phyloP scores from a whole-genome alignment of 1,284 basidiomycete genomes.

The Mycosarcoma maydis region DNA sequence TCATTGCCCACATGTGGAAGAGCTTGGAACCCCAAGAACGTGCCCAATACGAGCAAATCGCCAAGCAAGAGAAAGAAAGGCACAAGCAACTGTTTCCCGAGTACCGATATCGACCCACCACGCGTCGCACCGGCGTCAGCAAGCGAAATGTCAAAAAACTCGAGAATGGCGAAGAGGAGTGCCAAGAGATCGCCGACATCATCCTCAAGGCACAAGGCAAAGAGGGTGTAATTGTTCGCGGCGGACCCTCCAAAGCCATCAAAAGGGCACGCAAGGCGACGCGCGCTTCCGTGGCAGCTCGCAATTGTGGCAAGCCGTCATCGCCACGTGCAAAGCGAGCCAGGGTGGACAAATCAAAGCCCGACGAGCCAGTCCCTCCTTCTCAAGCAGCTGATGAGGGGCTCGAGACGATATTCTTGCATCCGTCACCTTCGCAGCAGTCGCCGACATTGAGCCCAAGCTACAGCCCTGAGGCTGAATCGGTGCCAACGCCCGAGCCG shows the following conservation, averaged over 20 bases:
- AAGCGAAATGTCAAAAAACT: slow-evolving; percentile 50
- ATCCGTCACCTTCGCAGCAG: slow-evolving; percentile 15
- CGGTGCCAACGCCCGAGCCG: slow-evolving; percentile 7
- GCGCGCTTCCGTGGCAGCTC: slow-evolving; percentile 1
- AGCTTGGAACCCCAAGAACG: slow-evolving; percentile 53
- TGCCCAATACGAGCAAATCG: slow-evolving; percentile 50
- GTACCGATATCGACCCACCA: slow-evolving; percentile 59
- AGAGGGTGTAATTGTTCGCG: slow-evolving; percentile 31
- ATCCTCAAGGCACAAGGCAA: slow-evolving; percentile 58
- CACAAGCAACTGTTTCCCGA: slow-evolving; percentile 56
- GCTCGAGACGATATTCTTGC: slow-evolving; percentile 35
- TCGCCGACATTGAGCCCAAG: slow-evolving; percentile 6
- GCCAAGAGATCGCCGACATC: slow-evolving; percentile 57
- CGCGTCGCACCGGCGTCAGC: slow-evolving; percentile 28
- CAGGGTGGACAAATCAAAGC: background rate
- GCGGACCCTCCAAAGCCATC: slow-evolving; percentile 9
- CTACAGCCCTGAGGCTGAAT: background rate
- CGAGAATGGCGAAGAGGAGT: slow-evolving; percentile 55
- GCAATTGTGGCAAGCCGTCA: background rate
- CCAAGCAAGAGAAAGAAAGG: slow-evolving; percentile 54
- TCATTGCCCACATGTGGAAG: slow-evolving; percentile 65
- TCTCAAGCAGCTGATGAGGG: background rate
- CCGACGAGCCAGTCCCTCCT: background rate
- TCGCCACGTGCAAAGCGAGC: slow-evolving; percentile 8
- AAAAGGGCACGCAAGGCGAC: slow-evolving; percentile 33